Conservation (phyloP, 495 filamentous ascomycete species). For the Penicillium samsonianum region DNA sequence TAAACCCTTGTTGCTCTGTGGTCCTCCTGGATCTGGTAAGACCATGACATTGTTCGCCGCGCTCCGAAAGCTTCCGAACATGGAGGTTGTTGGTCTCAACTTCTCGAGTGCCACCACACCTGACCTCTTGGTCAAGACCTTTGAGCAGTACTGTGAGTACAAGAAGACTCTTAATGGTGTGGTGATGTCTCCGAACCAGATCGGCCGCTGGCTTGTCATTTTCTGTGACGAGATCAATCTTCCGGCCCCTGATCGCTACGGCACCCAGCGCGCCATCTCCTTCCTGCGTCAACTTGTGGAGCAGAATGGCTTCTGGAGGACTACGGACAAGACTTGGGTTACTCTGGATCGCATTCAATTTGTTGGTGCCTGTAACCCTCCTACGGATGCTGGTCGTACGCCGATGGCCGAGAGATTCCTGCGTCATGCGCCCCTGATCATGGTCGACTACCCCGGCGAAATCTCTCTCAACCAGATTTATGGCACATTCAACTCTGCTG, state of each 20-base stretch:
- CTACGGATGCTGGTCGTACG: constrained; percentile 96
- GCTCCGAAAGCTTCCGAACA: constrained; percentile 90
- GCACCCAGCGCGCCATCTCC: constrained; percentile 93
- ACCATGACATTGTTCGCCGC: constrained; percentile 99
- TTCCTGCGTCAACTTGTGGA: constrained; percentile 97
- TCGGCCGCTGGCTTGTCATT: constrained; percentile 95
- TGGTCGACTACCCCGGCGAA: constrained; percentile 99
- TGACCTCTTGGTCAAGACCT: constrained; percentile 96
- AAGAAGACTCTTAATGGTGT: constrained; percentile 96
- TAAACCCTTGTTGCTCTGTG: constrained; percentile 93
- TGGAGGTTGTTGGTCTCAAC: constrained; percentile 98
- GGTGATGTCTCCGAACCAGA: constrained; percentile 91
- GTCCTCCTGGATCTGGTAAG: constrained; percentile 97
- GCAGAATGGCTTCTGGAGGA: constrained; percentile 98
- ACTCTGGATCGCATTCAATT: constrained; percentile 97
- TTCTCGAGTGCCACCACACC: constrained; percentile 98
- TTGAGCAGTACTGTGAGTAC: constrained; percentile 99
- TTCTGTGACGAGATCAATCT: constrained; percentile 99
- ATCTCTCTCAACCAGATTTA: constrained; percentile 94
- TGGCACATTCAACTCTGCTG: constrained; percentile 94
- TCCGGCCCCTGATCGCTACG: constrained; percentile 97
- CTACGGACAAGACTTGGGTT: constrained; percentile 96
- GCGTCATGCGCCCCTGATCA: constrained; percentile 91
- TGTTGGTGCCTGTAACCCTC: constrained; percentile 97
- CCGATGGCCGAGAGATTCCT: constrained; percentile 91